phyloP scores from a whole-genome alignment of 306 rosid species.

The Trifolium subterraneum region DNA sequence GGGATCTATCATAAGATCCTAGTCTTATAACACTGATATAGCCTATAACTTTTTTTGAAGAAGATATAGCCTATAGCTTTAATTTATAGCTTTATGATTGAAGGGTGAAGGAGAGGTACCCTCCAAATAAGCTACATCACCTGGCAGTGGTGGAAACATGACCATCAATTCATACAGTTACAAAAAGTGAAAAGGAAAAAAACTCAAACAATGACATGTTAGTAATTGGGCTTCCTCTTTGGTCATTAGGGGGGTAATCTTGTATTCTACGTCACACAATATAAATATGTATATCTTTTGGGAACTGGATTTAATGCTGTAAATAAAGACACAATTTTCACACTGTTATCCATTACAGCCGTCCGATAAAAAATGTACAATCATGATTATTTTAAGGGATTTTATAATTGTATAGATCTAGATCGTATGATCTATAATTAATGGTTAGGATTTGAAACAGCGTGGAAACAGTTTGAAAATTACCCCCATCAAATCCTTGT shows the following conservation, averaged over 20 bases:
- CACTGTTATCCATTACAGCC: no score
- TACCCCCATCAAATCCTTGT: no score
- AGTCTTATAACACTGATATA: neutral
- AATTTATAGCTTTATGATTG: conserved; percentile 2
- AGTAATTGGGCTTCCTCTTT: conserved; percentile 27
- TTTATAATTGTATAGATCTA: no score
- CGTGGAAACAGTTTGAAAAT: no score
- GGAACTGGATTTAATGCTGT: no score
- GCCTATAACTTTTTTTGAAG: conserved; percentile 7
- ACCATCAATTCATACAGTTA: conserved; percentile 30
- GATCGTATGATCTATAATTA: no score
- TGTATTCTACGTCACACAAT: conserved; percentile 31
- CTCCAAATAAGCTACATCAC: conserved; percentile 25
- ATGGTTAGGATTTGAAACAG: no score
- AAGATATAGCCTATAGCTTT: conserved; percentile 1
- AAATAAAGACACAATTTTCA: no score
- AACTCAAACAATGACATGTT: conserved; percentile 30
- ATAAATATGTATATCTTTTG: conserved; percentile 42
- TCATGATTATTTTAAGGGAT: no score
- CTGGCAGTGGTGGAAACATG: conserved; percentile 26
- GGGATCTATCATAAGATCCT: no score
- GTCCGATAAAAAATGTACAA: no score
- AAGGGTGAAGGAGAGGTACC: conserved; percentile 18
- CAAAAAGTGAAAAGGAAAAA: conserved; percentile 37
- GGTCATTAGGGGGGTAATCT: conserved; percentile 28